Base-by-base conservation (phyloP, 192 early-diverging fungal genomes). In the Coemansia sp. region DNA sequence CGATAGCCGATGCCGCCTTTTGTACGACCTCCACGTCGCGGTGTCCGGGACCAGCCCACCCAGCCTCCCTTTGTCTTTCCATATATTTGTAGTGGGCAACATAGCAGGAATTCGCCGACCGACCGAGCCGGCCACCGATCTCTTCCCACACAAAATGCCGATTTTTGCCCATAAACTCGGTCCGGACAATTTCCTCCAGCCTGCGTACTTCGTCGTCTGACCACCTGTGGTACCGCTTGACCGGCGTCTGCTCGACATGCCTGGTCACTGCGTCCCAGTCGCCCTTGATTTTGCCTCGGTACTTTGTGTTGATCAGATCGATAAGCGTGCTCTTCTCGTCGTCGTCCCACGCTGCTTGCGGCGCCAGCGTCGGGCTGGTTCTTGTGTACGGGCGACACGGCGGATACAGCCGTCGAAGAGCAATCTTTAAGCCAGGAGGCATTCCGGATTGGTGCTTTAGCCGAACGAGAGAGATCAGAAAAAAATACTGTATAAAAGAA, bases 241-340 rank as follows among this genome's bases (percentile, higher is more conserved):
- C n/a, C 7, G 60, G 60, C 14, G 48, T 51, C 28, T 61, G 46
- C 14, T 28, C 29, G n/a, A 61, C 25, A 5, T 61, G 47, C 14
- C 49, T 45, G 60, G 34, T 48, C 19, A 61, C 60, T n/a, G 28
- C n/a, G 14, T 61, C 60, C 60, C 60, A 61, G 30, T 61, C 48
- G 30, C 60, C 60, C 4, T 27, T 30, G 20, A 61, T 30, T 36
- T 61, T 61, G 19, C 60, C 60, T 34, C 48, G 25, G 30, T 34
- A 36, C 11, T 30, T 47, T 27, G 18, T 34, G 60, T 61, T 52
- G 25, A 61, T 51, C 29, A 61, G 45, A 10, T 49, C 19, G 13
- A 61, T 49, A 24, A 61, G 60, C 22, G 29, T 27, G 20, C 29
- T 49, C 24, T 61, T 45, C 30, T 61, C 60, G 30, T 19, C 19